A percentile compares a stretch with the other conserved stretches of the same genome.
These are phyloP conservation scores for Penicillium sp. DNA, from an alignment of 2,329 filamentous ascomycete species.

Conservation along the genomic window DNA sequence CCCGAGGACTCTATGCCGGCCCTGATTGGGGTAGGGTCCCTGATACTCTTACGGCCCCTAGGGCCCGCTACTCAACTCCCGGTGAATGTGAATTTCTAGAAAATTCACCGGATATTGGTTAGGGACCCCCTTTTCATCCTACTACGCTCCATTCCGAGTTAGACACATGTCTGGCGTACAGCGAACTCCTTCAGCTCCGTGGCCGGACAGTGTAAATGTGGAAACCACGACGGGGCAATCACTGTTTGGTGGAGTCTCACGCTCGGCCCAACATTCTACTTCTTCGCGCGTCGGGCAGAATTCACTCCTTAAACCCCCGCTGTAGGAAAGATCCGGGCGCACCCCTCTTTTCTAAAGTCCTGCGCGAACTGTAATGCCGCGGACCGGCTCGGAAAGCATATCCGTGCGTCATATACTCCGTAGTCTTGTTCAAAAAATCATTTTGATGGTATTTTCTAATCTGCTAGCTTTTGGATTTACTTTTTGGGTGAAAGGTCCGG, in stretches of 20 bases:
- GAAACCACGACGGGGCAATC: background rate
- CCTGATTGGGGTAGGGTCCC: constrained; percentile 9
- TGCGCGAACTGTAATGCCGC: constrained; percentile 3
- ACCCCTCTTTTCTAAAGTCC: constrained; percentile 3
- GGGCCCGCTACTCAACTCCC: too few species aligned
- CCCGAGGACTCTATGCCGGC: constrained; percentile 1
- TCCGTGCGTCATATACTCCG: too few species aligned
- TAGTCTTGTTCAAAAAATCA: background rate
- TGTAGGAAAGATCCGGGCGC: constrained; percentile 14
- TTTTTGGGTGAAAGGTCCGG: constrained; percentile 1
- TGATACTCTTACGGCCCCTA: too few species aligned
- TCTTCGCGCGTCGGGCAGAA: constrained; percentile 5
- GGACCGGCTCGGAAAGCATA: background rate
- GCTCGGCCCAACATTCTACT: constrained; percentile 9
- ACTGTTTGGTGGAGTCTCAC: constrained; percentile 2
- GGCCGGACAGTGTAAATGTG: too few species aligned
- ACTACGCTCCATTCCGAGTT: too few species aligned
- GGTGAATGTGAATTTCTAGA: background rate
- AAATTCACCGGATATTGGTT: background rate
- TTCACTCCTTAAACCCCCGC: constrained; percentile 14
- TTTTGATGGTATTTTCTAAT: constrained; percentile 22
- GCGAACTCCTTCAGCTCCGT: too few species aligned
- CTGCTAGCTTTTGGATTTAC: constrained; percentile 20
- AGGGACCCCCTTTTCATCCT: background rate
- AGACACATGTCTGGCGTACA: background rate